phyloP scores from a whole-genome alignment of 352 stramenopile genomes.

The Pythium brachiatum region DNA sequence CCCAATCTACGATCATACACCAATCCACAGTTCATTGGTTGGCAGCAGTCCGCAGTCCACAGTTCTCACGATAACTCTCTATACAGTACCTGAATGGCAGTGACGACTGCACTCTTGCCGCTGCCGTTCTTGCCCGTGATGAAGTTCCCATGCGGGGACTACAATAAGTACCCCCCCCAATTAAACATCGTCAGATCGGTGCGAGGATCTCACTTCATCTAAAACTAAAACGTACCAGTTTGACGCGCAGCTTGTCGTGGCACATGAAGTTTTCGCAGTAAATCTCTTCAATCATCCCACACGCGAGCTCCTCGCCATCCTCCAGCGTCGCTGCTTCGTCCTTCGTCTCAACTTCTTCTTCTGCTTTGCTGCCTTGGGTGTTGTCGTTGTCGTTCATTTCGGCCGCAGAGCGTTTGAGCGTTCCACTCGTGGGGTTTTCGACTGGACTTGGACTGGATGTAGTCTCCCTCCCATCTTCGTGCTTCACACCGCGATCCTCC shows the following conservation, averaged over 20 bases:
- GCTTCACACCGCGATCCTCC: too few species aligned
- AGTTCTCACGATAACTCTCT: too few species aligned
- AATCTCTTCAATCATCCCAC: conserved; percentile 93
- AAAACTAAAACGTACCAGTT: conserved; percentile 58
- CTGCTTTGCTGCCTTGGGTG: conserved; percentile 20
- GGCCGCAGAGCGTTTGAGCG: conserved; percentile 13
- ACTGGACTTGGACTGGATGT: not conserved
- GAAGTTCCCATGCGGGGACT: conserved; percentile 79
- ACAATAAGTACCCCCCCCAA: too few species aligned
- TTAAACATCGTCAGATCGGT: too few species aligned
- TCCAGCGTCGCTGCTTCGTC: too few species aligned
- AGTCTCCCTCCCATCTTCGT: too few species aligned
- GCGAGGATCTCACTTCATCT: too few species aligned
- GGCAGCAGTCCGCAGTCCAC: too few species aligned
- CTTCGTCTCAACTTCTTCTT: conserved; percentile 21
- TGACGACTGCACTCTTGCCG: conserved; percentile 97
- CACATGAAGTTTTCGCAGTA: conserved; percentile 99
- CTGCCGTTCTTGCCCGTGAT: too few species aligned
- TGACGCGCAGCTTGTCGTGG: conserved; percentile 90
- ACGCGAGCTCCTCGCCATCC: conserved; percentile 31
- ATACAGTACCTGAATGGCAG: conserved; percentile 91
- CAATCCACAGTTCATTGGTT: too few species aligned
- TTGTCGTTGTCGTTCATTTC: conserved; percentile 15
- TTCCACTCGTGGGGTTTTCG: conserved; percentile 6
- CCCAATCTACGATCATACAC: conserved; percentile 89